Evolutionary conservation across 2,329 filamentous ascomycete species (phyloP).

Genomic region (Rachicladosporium sp.): DNA sequence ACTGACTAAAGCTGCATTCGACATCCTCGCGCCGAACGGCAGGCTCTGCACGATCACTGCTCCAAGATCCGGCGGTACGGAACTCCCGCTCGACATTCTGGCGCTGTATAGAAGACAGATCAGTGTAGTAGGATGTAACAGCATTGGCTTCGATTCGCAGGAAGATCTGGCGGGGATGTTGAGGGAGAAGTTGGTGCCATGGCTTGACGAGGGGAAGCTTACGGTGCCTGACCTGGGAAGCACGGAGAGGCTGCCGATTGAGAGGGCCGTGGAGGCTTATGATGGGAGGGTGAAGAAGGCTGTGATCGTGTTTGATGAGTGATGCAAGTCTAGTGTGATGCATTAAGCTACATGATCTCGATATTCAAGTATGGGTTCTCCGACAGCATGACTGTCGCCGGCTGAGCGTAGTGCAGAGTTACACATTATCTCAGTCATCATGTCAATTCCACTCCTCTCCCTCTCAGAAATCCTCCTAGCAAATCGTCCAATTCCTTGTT

Average conservation of each 20-base stretch:
- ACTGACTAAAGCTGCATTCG: slow-evolving; percentile 15
- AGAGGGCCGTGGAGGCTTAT: slow-evolving; percentile 3
- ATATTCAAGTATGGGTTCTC: neutral
- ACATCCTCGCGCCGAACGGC: slow-evolving; percentile 14
- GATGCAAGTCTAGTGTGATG: neutral
- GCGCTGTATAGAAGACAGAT: slow-evolving; percentile 5
- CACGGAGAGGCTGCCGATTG: slow-evolving; percentile 1
- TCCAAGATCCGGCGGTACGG: slow-evolving; percentile 6
- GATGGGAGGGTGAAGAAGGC: slow-evolving; percentile 5
- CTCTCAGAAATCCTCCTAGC: slow-evolving; percentile 13
- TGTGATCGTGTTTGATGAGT: slow-evolving; percentile 4
- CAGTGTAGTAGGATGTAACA: slow-evolving; percentile 6
- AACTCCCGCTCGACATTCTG: slow-evolving; percentile 3
- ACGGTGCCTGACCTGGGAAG: slow-evolving; percentile 2
- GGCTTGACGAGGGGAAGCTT: slow-evolving; percentile 4
- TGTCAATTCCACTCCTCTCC: slow-evolving; percentile 4
- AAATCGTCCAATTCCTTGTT: slow-evolving; percentile 66
- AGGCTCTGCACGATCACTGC: slow-evolving; percentile 18
- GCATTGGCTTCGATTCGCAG: slow-evolving; percentile 2
- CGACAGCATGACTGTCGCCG: neutral
- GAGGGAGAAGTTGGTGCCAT: slow-evolving; percentile 3
- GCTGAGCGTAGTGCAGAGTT: too few relatives aligned
- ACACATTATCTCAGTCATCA: neutral
- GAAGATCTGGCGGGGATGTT: slow-evolving; percentile 4
- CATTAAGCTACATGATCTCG: too few relatives aligned